Base-by-base conservation (phyloP, 352 stramenopile species). In the Phytophthora chlamydospora region DNA sequence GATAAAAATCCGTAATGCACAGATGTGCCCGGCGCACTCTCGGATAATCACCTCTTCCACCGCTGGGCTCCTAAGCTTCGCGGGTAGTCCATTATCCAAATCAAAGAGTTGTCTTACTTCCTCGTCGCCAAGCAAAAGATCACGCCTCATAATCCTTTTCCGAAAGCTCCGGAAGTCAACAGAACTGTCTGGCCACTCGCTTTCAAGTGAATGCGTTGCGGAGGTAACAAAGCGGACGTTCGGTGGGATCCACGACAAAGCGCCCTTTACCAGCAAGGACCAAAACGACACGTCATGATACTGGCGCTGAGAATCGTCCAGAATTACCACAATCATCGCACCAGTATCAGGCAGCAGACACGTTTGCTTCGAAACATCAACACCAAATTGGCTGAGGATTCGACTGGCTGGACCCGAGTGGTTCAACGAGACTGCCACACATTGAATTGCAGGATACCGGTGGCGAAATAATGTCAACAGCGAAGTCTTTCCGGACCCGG, bases 121-220 rank as follows among this genome's bases (percentile, higher is more conserved):
- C 8, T 42, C 36, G 36, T 42, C 36, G 8, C 36, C 36, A 42
- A 42, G 36, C 17, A 42, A 21, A 42, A 42, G 21, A 42, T 42
- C 36, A 42, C 14, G 2, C 36, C 36, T 42, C 36, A 42, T 13
- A 4, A 42, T 42, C 36, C 36, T 42, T 16, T 42, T n/a, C 36
- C 36, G 36, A 42, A 42, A 42, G 36, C 36, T 42, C 36, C 9
- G 36, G 36, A 42, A 42, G 36, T 42, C 36, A 42, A 42, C 36
- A 13, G 36, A 4, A 42, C 36, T 42, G 4, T 42, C 36, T 42
- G 36, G 10, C 36, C 36, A 42, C 36, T 42, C 36, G 36, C 36
- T 42, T 42, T 42, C 36, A 42, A 42, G 36, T 42, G 36, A 16
- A 42, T 42, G 36, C 36, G 8, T 42, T 42, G 36, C 36, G 36